These are phyloP conservation scores for Sordariomycetes sp. DNA, from an alignment of 2,329 filamentous ascomycete species.

Conservation along the genomic window DNA sequence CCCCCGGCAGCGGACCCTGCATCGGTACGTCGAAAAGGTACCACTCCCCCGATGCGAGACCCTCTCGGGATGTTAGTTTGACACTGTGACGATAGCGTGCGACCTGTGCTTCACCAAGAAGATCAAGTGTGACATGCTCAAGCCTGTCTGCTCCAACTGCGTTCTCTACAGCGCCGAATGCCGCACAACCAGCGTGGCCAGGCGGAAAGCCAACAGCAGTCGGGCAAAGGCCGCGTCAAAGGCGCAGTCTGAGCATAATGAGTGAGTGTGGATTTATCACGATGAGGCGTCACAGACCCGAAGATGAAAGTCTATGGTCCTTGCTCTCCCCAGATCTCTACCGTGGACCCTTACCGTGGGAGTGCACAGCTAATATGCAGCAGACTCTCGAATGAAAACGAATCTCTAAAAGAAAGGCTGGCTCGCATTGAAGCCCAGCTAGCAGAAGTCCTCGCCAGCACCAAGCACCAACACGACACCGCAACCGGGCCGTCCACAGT, in stretches of 20 bases:
- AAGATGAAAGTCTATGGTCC: too few relatives aligned
- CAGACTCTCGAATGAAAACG: constrained; percentile 5
- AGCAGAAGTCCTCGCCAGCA: constrained; percentile 16
- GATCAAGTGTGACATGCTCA: constrained; percentile 35
- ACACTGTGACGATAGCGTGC: too few relatives aligned
- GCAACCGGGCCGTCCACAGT: too few relatives aligned
- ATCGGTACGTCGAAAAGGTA: not conserved
- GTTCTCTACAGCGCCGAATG: constrained; percentile 30
- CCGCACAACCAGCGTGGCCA: constrained; percentile 13
- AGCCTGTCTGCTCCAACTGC: constrained; percentile 33
- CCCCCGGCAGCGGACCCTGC: not conserved
- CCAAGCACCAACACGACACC: constrained; percentile 4
- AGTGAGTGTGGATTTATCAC: not conserved
- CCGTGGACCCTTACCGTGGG: too few relatives aligned
- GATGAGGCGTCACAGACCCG: not conserved
- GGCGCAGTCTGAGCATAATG: not conserved
- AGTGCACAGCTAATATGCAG: too few relatives aligned
- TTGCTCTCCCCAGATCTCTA: too few relatives aligned
- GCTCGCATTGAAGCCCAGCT: constrained; percentile 21
- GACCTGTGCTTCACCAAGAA: constrained; percentile 36
- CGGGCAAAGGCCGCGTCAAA: not conserved
- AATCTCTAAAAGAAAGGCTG: constrained; percentile 15
- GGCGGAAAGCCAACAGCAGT: constrained; percentile 11
- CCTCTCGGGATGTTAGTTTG: too few relatives aligned
- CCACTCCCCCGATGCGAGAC: too few relatives aligned